Evolutionary conservation across 2,329 filamentous ascomycete species (phyloP).

Genomic region (Monosporascus sp.): DNA sequence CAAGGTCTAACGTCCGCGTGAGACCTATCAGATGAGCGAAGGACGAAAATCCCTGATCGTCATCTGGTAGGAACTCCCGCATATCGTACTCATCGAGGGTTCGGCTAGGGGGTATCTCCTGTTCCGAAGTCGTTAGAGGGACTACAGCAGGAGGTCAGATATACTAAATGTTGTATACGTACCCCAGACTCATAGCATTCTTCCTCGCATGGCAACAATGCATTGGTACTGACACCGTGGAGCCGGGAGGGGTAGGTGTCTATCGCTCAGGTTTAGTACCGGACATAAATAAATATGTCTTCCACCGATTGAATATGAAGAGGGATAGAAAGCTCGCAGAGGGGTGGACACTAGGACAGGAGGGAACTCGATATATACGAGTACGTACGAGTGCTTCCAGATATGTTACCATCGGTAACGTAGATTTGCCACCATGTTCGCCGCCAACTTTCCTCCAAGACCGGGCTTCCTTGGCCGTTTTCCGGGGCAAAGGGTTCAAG

Average conservation of each 20-base stretch:
- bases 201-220: neutral
- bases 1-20: neutral
- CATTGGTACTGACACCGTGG: neutral
- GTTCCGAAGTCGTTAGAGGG: neutral
- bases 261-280: neutral
- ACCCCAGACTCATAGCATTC: neutral
- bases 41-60: neutral
- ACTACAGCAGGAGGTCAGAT: neutral
- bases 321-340: no score
- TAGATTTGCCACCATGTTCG: neutral
- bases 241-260: neutral
- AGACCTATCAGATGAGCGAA: neutral
- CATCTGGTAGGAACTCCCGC: neutral
- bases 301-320: no score
- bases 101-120: neutral
- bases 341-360: no score
- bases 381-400: neutral
- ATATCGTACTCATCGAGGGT: neutral
- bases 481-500: neutral
- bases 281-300: neutral
- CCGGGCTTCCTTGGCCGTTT: neutral
- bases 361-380: no score
- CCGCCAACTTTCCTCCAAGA: neutral
- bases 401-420: neutral
- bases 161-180: no score